phyloP scores from a whole-genome alignment of 108 stramenopile genomes.

The Cyclotella baltica region DNA sequence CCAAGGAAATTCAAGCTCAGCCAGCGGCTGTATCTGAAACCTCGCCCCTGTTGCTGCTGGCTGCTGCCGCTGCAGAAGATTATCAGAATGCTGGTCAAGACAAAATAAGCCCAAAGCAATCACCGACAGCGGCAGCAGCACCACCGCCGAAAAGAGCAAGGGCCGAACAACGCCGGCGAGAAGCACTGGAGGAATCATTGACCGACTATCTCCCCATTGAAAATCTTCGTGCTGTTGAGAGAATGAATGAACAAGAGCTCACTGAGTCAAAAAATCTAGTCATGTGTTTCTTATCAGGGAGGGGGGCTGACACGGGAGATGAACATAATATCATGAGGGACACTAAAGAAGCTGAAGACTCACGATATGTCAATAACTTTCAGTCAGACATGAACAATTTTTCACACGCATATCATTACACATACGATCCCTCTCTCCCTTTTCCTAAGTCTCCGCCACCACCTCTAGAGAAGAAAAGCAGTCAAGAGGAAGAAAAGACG shows the following conservation, averaged over 20 bases:
- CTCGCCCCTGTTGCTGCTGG: neutral
- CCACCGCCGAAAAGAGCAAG: constrained; percentile 1
- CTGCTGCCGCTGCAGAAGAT: neutral
- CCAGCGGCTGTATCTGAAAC: too few relatives aligned
- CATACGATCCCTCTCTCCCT: constrained; percentile 9
- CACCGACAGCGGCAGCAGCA: neutral
- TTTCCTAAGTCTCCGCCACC: neutral
- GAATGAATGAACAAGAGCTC: constrained; percentile 23
- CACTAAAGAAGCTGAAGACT: neutral
- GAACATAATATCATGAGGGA: neutral
- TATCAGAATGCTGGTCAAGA: neutral
- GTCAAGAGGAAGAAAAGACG: neutral
- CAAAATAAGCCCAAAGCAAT: neutral
- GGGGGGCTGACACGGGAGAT: neutral
- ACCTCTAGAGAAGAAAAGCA: neutral
- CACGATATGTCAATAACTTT: constrained; percentile 12
- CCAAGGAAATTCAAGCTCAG: too few relatives aligned
- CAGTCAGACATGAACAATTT: constrained; percentile 9
- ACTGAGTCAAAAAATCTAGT: constrained; percentile 13
- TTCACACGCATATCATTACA: constrained; percentile 11
- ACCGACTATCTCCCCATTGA: constrained; percentile 2
- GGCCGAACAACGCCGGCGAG: constrained; percentile 25
- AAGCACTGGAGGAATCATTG: constrained; percentile 21
- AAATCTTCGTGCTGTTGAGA: constrained; percentile 20
- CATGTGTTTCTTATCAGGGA: constrained; percentile 24